Percentiles rank a stretch among this genome's conserved stretches.
phyloP scores from a whole-genome alignment of 192 early-diverging fungal species.

The Umbelopsis vinacea region DNA sequence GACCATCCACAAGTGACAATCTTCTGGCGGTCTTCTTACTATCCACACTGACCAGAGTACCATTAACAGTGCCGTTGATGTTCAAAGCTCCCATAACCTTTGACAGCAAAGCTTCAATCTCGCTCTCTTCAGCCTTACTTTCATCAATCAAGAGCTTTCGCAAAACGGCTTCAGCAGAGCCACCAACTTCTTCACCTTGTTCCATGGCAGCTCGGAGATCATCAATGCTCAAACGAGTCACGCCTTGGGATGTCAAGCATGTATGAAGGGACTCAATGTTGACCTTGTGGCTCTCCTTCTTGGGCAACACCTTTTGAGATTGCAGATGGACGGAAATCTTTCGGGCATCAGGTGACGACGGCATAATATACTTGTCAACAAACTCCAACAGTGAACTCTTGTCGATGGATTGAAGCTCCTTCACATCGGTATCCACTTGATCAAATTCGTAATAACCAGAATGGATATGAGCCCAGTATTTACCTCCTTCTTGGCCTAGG shows the following conservation, averaged over 20 bases:
- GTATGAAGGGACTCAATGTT: slow-evolving; percentile 20
- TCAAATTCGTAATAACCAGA: slow-evolving; percentile 72
- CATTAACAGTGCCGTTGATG: slow-evolving; percentile 25
- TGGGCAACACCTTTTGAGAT: slow-evolving; percentile 35
- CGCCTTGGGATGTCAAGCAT: slow-evolving; percentile 21
- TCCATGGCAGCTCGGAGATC: background rate
- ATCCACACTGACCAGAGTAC: slow-evolving; percentile 37
- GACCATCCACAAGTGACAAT: slow-evolving; percentile 18
- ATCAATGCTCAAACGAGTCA: background rate
- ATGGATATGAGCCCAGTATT: slow-evolving; percentile 77
- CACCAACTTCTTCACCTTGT: slow-evolving; percentile 12
- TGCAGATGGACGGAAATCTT: slow-evolving; percentile 50
- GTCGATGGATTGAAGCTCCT: slow-evolving; percentile 44
- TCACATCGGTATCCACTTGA: slow-evolving; percentile 27
- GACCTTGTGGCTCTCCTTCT: background rate
- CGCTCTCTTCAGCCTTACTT: slow-evolving; percentile 28
- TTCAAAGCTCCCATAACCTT: slow-evolving; percentile 13
- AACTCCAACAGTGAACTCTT: slow-evolving; percentile 59
- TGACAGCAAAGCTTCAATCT: slow-evolving; percentile 30
- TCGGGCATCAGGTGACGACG: slow-evolving; percentile 45
- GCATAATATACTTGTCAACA: slow-evolving; percentile 57
- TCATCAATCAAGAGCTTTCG: slow-evolving; percentile 30
- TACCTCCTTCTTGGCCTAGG: slow-evolving; percentile 72
- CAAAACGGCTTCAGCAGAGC: slow-evolving; percentile 21
- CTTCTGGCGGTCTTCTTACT: slow-evolving; percentile 32